Evolutionary conservation across 2,329 filamentous ascomycete genomes (phyloP), one percentile per base, ranked within the genome.

Genomic region (Bipolaris sorokiniana): DNA sequence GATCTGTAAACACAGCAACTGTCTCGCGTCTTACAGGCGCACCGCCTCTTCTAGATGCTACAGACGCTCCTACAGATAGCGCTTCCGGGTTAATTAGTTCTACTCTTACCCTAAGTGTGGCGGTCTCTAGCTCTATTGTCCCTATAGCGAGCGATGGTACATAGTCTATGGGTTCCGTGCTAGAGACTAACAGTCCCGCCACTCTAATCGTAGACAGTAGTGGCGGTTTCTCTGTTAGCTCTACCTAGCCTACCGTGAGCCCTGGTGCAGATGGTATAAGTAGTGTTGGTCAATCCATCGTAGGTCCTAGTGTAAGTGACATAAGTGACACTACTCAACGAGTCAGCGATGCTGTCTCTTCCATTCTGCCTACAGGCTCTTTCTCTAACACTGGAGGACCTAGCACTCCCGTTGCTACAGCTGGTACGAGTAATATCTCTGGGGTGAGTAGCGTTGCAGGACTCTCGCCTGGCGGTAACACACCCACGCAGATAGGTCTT

Each of bases 1-100:
- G 47, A n/a, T 16, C 47, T 49, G 47, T 20, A 28, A 49, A 49
- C 16, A 31, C 37, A 33, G 34, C 34, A 37, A 33, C 34, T 49
- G 36, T 20, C 23, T 48, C 45, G 31, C 31, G 45, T 2, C n/a
- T 48, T 7, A 37, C n/a, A 7, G 10, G 22, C n/a, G 45, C 45
- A 48, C 9, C 45, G 15, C 45, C 45, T 48, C 16, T 37, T 48
- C 31, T 31, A 20, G 45, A 37, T 22, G 45, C 45, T 16, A 36
- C 45, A 37, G 45, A 31, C 1, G 31, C 18, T 36, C 45, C 13
- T 18, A 36, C 18, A 36, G 16, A 48, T n/a, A 36, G 31, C 20
- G 31, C 45, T 10, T n/a, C 47, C 16, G 47, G 34, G 20, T 49
- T 34, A 11, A 3, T 28, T 16, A 33, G 15, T 41, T 16, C 37